Evolutionary conservation across 2,329 filamentous ascomycete genomes (phyloP).

Genomic region (Neodidymelliopsis sp.): DNA sequence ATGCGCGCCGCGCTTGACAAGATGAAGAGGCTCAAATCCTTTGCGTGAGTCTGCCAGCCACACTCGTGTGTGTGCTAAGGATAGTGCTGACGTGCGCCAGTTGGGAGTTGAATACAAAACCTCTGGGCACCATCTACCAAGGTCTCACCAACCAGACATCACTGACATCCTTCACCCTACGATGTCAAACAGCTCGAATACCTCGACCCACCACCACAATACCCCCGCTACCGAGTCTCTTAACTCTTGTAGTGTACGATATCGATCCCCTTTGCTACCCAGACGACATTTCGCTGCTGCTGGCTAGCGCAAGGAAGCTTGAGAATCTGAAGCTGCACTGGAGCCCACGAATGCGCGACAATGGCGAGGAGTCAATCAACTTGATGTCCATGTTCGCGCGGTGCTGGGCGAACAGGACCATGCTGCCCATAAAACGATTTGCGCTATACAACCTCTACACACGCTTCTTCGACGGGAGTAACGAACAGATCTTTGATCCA

Average conservation of each 20-base stretch:
- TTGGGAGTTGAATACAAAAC: conserved; percentile 69
- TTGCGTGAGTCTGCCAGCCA: conserved; percentile 51
- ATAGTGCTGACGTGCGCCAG: conserved; percentile 42
- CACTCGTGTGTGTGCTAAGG: neutral
- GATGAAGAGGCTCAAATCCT: conserved; percentile 63
- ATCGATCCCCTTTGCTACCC: conserved; percentile 71
- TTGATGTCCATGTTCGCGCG: conserved; percentile 65
- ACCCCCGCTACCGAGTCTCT: conserved; percentile 64
- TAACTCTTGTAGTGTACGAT: conserved; percentile 62
- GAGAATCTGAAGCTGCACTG: conserved; percentile 65
- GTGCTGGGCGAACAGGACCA: conserved; percentile 56
- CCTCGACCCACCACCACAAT: conserved; percentile 65
- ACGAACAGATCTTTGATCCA: conserved; percentile 55
- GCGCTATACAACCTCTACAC: conserved; percentile 67
- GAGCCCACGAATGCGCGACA: conserved; percentile 67
- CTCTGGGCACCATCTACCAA: conserved; percentile 65
- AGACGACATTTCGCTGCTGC: conserved; percentile 66
- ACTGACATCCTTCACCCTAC: conserved; percentile 62
- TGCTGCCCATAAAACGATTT: conserved; percentile 58
- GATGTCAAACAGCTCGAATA: conserved; percentile 63
- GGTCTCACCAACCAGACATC: conserved; percentile 60
- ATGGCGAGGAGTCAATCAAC: conserved; percentile 64
- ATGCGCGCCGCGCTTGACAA: conserved; percentile 66
- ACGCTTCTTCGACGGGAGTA: conserved; percentile 55
- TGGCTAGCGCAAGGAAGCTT: conserved; percentile 62